Evolutionary conservation across 176 grass and related monocot species (phyloP).

Genomic region (Triticum urartu): DNA sequence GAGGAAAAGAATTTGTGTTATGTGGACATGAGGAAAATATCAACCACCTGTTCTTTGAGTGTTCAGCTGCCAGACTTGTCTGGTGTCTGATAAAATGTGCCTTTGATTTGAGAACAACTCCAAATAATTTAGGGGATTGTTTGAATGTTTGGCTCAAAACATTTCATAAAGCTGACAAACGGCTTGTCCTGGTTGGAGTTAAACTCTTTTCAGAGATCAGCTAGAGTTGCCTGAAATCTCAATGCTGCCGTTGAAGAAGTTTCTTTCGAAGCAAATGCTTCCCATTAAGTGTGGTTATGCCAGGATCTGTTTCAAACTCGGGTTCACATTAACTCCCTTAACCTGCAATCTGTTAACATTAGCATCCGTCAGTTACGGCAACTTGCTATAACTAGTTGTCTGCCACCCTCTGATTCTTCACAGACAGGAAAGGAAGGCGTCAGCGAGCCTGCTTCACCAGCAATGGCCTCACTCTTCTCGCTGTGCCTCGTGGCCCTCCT

Average conservation of each 20-base stretch:
- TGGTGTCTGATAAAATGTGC: too few species aligned
- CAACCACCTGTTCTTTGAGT: too few species aligned
- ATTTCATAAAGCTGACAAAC: too few species aligned
- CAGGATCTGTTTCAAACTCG: not conserved
- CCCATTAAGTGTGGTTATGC: not conserved
- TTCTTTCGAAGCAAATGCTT: not conserved
- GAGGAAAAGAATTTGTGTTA: too few species aligned
- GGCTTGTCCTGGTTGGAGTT: too few species aligned
- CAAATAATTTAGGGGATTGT: too few species aligned
- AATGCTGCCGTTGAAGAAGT: not conserved
- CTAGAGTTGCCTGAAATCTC: too few species aligned
- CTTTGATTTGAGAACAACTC: too few species aligned
- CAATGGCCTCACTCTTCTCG: not conserved
- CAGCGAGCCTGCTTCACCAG: constrained; percentile 1
- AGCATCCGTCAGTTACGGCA: not conserved
- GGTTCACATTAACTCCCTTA: not conserved
- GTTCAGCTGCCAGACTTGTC: too few species aligned
- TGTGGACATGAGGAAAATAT: too few species aligned
- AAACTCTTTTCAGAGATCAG: too few species aligned
- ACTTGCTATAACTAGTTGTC: constrained; percentile 16
- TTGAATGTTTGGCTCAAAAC: too few species aligned
- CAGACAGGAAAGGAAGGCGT: not conserved
- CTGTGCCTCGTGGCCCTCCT: constrained; percentile 12
- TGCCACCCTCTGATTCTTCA: not conserved
- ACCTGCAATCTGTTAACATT: not conserved